Evolutionary conservation across 2,329 filamentous ascomycete genomes (phyloP).

Genomic region (Penicillium sp.): DNA sequence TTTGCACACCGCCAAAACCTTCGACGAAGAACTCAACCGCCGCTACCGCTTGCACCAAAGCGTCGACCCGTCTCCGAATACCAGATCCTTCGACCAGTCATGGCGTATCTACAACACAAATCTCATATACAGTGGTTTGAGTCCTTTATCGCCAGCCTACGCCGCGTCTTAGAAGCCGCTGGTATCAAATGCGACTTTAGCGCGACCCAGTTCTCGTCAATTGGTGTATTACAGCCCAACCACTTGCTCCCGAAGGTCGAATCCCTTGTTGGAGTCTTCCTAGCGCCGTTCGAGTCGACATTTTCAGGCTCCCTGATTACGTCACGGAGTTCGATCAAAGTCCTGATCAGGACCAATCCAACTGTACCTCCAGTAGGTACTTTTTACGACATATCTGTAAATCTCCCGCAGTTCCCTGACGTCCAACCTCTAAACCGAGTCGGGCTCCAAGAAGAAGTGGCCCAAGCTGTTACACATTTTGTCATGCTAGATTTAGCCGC

Average conservation of each 20-base stretch:
- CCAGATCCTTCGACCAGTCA: constrained; percentile 63
- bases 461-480: constrained; percentile 40
- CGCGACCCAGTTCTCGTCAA: constrained; percentile 32
- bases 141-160: constrained; percentile 38
- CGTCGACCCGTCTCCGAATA: constrained; percentile 58
- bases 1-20: constrained; percentile 79
- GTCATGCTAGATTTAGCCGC: constrained; percentile 45
- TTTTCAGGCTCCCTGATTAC: constrained; percentile 44
- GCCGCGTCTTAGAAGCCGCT: constrained; percentile 38
- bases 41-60: constrained; percentile 59
- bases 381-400: constrained; percentile 43
- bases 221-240: constrained; percentile 22
- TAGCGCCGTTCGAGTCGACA: constrained; percentile 49
- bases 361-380: constrained; percentile 42
- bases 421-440: constrained; percentile 40
- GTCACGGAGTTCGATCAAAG: constrained; percentile 41
- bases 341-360: constrained; percentile 44
- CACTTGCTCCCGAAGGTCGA: constrained; percentile 39
- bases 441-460: constrained; percentile 39
- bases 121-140: constrained; percentile 41
- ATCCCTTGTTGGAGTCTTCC: constrained; percentile 47
- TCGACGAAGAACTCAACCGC: constrained; percentile 66
- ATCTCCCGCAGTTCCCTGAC: constrained; percentile 36
- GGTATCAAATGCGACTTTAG: constrained; percentile 36
- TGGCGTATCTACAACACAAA: constrained; percentile 59